A percentile compares a stretch with the other conserved stretches of the same genome.
phyloP scores from a whole-genome alignment of 306 rosid genomes.

The Rubus idaeus region DNA sequence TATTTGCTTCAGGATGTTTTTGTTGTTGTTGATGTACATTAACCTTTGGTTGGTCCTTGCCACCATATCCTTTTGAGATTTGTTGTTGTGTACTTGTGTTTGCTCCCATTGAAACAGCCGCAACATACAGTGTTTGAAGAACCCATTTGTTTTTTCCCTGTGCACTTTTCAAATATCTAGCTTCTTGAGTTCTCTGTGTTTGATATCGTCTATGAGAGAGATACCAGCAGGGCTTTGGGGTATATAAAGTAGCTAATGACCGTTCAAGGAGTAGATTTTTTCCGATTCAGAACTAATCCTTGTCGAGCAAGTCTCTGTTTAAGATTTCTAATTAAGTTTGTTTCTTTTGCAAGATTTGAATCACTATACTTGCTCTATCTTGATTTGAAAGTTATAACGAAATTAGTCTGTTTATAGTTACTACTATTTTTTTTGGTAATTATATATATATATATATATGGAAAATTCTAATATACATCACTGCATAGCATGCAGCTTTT shows the following conservation, averaged over 20 bases:
- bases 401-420: not conserved
- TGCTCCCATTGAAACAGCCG: not conserved
- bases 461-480: no score
- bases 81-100: not conserved
- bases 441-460: no score
- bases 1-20: not conserved
- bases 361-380: no score
- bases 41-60: no score
- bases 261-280: not conserved
- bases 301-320: no score
- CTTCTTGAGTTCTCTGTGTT: not conserved
- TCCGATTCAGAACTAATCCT: not conserved
- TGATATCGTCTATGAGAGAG: not conserved
- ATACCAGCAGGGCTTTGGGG: not conserved
- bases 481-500: no score
- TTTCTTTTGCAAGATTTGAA: not conserved
- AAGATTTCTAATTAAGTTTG: not conserved
- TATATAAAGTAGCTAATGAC: not conserved
- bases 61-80: no score
- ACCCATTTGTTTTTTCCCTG: not conserved
- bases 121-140: not conserved
- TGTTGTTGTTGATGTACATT: no score
- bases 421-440: not conserved
- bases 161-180: not conserved
- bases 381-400: no score